Conservation (phyloP, 352 stramenopile genomes). For the Globisporangium echinulatum region DNA sequence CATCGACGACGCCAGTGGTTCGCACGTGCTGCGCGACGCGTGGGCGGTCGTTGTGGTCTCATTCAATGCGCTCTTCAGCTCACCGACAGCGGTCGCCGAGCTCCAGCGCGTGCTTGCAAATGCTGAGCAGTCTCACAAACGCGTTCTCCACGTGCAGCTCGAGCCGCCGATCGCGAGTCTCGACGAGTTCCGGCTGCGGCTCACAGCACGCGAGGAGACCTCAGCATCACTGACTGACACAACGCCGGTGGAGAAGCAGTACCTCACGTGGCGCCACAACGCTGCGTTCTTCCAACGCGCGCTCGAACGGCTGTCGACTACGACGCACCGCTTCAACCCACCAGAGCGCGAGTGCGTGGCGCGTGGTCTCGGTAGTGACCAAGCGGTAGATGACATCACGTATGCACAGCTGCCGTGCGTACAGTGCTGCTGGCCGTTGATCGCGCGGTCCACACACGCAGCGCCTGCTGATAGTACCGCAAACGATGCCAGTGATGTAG, state of each 20-base stretch:
- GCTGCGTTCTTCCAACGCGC: conserved; percentile 6
- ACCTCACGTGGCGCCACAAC: conserved; percentile 18
- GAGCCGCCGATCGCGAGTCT: conserved; percentile 16
- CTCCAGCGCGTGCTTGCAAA: conserved; percentile 13
- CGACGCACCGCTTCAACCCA: background rate
- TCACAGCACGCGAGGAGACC: background rate
- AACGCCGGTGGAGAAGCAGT: conserved; percentile 17
- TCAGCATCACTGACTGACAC: too few relatives aligned
- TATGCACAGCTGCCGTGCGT: conserved; percentile 15
- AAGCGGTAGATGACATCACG: too few relatives aligned
- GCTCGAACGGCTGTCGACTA: background rate
- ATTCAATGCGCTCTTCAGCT: conserved; percentile 29
- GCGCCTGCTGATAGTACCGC: too few relatives aligned
- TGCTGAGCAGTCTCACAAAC: conserved; percentile 12
- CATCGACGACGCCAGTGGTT: background rate
- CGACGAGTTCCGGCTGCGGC: conserved; percentile 14
- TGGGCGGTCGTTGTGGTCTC: conserved; percentile 25
- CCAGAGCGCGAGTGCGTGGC: background rate
- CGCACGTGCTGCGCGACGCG: conserved; percentile 8
- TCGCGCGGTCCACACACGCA: conserved; percentile 9
- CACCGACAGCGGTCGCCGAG: conserved; percentile 13
- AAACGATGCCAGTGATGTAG: background rate
- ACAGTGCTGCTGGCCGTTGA: conserved; percentile 15
- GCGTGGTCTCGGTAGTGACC: background rate
- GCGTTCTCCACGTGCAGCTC: conserved; percentile 25